Conservation (phyloP, 257 asterid genomes). For the Osmanthus fragrans region DNA sequence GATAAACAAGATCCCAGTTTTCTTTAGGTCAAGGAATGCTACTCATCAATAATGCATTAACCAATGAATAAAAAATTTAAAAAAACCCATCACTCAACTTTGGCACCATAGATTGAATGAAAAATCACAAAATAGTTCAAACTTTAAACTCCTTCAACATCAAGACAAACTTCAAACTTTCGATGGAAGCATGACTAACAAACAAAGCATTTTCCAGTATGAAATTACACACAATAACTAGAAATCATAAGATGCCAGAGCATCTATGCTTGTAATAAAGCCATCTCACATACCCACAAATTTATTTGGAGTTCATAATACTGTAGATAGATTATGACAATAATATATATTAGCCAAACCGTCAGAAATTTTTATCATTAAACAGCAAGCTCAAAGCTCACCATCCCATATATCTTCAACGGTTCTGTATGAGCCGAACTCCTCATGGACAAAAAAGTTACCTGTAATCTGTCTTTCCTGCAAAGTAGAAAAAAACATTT, state of each 20-base stretch:
- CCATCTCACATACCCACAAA: not conserved
- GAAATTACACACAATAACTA: too few species aligned
- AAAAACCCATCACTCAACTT: not conserved
- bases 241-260: too few species aligned
- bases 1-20: too few species aligned
- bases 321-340: not conserved
- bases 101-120: not conserved
- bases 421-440: slow-evolving; percentile 65
- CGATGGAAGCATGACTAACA: not conserved
- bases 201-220: too few species aligned
- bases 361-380: not conserved
- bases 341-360: not conserved
- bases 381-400: slow-evolving; percentile 50
- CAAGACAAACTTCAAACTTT: not conserved
- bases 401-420: slow-evolving; percentile 89
- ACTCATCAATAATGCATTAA: too few species aligned
- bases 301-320: not conserved
- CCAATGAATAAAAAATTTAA: too few species aligned
- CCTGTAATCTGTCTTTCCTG: slow-evolving; percentile 74
- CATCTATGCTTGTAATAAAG: not conserved
- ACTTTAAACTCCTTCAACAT: not conserved
- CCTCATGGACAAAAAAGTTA: slow-evolving; percentile 48
- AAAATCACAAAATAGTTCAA: not conserved
- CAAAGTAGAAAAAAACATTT: slow-evolving; percentile 17
- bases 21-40: too few species aligned